phyloP scores from a whole-genome alignment of 164 flowering plant genomes.

The Umbilicus rupestris region DNA sequence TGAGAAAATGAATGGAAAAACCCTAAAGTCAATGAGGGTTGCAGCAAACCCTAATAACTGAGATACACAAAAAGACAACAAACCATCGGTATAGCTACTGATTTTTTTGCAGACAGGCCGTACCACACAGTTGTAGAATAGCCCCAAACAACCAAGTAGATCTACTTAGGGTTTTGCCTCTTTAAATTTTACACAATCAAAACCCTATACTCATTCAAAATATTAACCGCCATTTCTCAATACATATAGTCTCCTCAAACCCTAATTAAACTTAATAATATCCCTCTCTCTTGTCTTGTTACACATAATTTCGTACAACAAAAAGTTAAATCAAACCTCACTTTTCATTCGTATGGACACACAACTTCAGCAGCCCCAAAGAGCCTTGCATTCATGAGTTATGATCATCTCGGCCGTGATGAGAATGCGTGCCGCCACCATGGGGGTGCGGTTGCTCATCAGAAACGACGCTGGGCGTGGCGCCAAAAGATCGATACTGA shows the following conservation, averaged over 20 bases:
- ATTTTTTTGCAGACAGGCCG: constrained; percentile 3
- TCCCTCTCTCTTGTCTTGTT: not conserved
- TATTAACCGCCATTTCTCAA: not conserved
- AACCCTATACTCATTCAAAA: not conserved
- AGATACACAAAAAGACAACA: constrained; percentile 1
- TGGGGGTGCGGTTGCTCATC: not conserved
- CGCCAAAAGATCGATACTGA: constrained; percentile 36
- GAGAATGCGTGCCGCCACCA: not conserved
- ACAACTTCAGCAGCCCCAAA: not conserved
- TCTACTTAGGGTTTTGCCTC: not conserved
- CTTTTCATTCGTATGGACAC: not conserved
- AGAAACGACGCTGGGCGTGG: constrained; percentile 15
- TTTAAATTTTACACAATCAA: too few relatives aligned
- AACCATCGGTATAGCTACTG: not conserved
- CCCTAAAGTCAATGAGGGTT: not conserved
- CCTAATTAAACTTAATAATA: constrained; percentile 5
- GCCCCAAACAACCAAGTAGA: constrained; percentile 10
- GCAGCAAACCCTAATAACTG: constrained; percentile 7
- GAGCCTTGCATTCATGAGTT: not conserved
- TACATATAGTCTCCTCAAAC: not conserved
- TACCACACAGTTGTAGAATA: constrained; percentile 1
- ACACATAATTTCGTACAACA: not conserved
- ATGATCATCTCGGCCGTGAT: constrained; percentile 4
- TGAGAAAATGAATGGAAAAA: too few relatives aligned
- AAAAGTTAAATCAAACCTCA: constrained; percentile 6